phyloP scores from a whole-genome alignment of 768 basidiomycete species.

The Russula abietina region DNA sequence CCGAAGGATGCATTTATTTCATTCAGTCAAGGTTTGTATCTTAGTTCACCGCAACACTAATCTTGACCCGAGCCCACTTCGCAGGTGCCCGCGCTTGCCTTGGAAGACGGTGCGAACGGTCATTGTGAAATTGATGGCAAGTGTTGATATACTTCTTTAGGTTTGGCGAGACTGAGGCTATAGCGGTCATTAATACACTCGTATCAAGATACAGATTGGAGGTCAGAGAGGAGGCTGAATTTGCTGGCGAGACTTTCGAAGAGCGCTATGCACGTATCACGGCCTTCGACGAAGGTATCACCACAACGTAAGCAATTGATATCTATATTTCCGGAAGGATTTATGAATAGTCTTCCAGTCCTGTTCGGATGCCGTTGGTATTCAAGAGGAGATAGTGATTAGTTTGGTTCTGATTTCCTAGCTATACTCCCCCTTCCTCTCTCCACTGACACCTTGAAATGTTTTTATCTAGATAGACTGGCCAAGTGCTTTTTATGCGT shows the following conservation, averaged over 20 bases:
- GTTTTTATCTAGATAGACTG: no score
- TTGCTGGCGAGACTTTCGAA: constrained; percentile 40
- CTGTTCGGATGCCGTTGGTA: constrained; percentile 22
- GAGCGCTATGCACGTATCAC: constrained; percentile 32
- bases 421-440: no score
- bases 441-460: no score
- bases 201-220: constrained; percentile 42
- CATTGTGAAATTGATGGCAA: neutral
- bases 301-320: constrained; percentile 11
- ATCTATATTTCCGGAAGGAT: neutral
- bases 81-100: constrained; percentile 25
- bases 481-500: no score
- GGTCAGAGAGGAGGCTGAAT: constrained; percentile 45
- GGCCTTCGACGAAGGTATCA: neutral
- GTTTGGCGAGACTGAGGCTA: constrained; percentile 38
- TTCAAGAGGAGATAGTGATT: constrained; percentile 17
- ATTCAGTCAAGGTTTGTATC: constrained; percentile 26
- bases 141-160: no score
- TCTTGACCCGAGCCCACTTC: neutral
- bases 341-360: constrained; percentile 4
- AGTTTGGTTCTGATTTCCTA: no score
- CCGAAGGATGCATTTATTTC: constrained; percentile 33
- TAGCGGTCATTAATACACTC: constrained; percentile 43
- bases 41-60: neutral
- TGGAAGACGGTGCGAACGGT: constrained; percentile 20